Evolutionary conservation across 805 yeast species (phyloP).

Genomic region (Candida awuae): DNA sequence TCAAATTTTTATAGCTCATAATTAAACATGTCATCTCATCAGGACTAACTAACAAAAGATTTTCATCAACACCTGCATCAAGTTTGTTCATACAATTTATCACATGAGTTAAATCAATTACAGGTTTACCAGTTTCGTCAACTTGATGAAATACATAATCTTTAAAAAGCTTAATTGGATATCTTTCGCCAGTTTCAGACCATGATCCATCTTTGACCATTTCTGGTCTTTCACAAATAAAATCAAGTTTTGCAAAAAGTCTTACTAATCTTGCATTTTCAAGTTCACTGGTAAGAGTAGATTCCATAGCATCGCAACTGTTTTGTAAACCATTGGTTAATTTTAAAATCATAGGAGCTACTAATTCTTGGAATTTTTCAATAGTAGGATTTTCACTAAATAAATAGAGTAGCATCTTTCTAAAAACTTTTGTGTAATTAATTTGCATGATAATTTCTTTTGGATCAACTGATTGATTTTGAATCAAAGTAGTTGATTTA

Average conservation of each 20-base stretch:
- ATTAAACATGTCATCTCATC: slow-evolving; percentile 84
- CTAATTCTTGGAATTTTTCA: slow-evolving; percentile 31
- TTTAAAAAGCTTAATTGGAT: slow-evolving; percentile 64
- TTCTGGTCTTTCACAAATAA: slow-evolving; percentile 69
- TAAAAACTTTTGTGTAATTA: slow-evolving; percentile 38
- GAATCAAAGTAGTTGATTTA: slow-evolving; percentile 23
- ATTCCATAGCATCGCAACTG: slow-evolving; percentile 50
- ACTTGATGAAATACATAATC: slow-evolving; percentile 82
- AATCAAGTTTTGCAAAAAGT: slow-evolving; percentile 71
- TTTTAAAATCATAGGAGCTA: slow-evolving; percentile 39
- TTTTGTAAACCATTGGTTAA: slow-evolving; percentile 44
- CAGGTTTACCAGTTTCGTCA: slow-evolving; percentile 70
- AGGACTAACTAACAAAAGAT: slow-evolving; percentile 65
- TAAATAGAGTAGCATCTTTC: slow-evolving; percentile 34
- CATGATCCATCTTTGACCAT: slow-evolving; percentile 45
- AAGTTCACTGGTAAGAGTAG: slow-evolving; percentile 58
- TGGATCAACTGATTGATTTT: slow-evolving; percentile 15
- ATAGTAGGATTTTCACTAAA: slow-evolving; percentile 23
- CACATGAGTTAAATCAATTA: slow-evolving; percentile 75
- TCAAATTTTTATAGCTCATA: slow-evolving; percentile 76
- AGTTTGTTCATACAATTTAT: slow-evolving; percentile 73
- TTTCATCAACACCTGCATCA: slow-evolving; percentile 88
- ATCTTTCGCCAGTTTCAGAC: slow-evolving; percentile 71
- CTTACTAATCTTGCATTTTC: slow-evolving; percentile 87
- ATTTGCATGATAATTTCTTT: slow-evolving; percentile 23